phyloP scores from a whole-genome alignment of 78 protist species.

The Capsaspora owczarzaki region DNA sequence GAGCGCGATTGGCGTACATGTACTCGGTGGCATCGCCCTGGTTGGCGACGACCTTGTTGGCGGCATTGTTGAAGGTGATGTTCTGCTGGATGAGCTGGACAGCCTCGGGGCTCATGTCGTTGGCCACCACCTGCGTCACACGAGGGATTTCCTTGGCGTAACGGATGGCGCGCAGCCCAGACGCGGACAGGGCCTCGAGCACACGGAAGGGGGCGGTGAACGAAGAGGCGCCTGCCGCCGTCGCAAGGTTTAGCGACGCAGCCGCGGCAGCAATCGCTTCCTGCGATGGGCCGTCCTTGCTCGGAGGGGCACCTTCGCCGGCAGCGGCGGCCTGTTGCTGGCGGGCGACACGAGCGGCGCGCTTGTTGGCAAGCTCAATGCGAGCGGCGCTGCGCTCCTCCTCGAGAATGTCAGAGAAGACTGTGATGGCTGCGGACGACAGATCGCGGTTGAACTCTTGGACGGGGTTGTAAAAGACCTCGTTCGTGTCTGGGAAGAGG shows the following conservation, averaged over 20 bases:
- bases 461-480: slow-evolving; percentile 91
- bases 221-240: not conserved
- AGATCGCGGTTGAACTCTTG: slow-evolving; percentile 93
- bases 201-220: not conserved
- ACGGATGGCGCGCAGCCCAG: slow-evolving; percentile 86
- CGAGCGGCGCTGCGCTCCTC: too few relatives aligned
- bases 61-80: slow-evolving; percentile 54
- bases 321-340: too few relatives aligned
- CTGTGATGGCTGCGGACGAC: slow-evolving; percentile 40
- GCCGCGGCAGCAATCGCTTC: not conserved
- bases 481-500: slow-evolving; percentile 22
- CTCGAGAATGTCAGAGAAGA: slow-evolving; percentile 11
- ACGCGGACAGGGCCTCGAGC: slow-evolving; percentile 91
- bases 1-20: not conserved
- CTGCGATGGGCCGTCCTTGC: too few relatives aligned
- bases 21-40: slow-evolving; percentile 22
- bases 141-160: slow-evolving; percentile 52
- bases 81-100: slow-evolving; percentile 72
- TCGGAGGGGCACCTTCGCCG: too few relatives aligned
- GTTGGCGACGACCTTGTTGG: slow-evolving; percentile 35
- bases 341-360: too few relatives aligned
- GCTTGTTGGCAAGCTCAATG: too few relatives aligned
- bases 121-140: slow-evolving; percentile 64
- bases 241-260: not conserved
- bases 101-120: slow-evolving; percentile 81